Evolutionary conservation across 352 stramenopile species (phyloP).

Genomic region (Pythium brassicae): DNA sequence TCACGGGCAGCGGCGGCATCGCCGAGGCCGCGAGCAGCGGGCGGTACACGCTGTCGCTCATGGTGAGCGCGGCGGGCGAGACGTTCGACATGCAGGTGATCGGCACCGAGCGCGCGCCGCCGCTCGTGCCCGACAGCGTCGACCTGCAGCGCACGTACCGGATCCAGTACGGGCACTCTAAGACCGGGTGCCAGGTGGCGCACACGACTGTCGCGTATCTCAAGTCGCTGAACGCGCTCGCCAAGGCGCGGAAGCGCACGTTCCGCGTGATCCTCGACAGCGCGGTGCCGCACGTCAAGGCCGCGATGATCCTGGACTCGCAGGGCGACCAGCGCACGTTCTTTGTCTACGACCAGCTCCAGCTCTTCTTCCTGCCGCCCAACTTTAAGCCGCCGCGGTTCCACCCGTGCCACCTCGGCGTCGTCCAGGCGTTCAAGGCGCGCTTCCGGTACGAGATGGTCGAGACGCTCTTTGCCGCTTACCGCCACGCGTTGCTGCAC

Average conservation of each 20-base stretch:
- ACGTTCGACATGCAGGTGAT: slow-evolving; percentile 84
- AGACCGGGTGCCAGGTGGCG: slow-evolving; percentile 75
- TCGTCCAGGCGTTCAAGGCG: slow-evolving; percentile 80
- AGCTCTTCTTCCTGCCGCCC: slow-evolving; percentile 77
- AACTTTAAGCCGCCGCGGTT: slow-evolving; percentile 75
- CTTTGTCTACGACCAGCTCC: slow-evolving; percentile 79
- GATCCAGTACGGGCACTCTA: slow-evolving; percentile 79
- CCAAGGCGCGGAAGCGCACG: slow-evolving; percentile 64
- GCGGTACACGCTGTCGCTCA: slow-evolving; percentile 69
- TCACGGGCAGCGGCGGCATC: background rate
- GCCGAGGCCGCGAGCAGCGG: slow-evolving; percentile 19
- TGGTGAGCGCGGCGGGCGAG: slow-evolving; percentile 72
- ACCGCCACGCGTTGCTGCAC: slow-evolving; percentile 40
- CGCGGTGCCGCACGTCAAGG: slow-evolving; percentile 80
- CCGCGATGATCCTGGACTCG: slow-evolving; percentile 81
- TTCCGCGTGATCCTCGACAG: slow-evolving; percentile 82
- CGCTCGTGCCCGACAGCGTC: slow-evolving; percentile 48
- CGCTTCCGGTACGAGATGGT: slow-evolving; percentile 75
- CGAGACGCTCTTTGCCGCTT: slow-evolving; percentile 69
- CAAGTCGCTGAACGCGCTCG: slow-evolving; percentile 71
- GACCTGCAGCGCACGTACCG: slow-evolving; percentile 58
- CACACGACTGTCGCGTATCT: slow-evolving; percentile 78
- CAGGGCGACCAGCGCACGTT: slow-evolving; percentile 85
- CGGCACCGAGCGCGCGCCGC: slow-evolving; percentile 50
- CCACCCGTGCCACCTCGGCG: slow-evolving; percentile 67